Conservation (phyloP, 495 filamentous ascomycete genomes). For the Neurospora sp. region DNA sequence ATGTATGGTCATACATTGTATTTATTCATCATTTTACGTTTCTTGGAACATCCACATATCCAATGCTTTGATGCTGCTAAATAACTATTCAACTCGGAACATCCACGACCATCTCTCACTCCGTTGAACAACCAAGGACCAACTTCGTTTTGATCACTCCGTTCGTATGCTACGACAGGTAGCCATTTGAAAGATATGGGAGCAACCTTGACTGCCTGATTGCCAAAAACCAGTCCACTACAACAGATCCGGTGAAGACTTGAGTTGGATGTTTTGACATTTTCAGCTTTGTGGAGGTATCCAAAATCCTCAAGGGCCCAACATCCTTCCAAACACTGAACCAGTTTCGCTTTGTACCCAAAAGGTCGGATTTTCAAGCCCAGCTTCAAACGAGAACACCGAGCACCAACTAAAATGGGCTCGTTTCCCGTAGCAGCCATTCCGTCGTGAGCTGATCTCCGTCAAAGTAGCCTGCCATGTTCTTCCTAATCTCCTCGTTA, state of each 20-base stretch:
- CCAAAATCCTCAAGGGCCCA: not conserved
- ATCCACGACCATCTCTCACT: too few relatives aligned
- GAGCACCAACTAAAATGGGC: conserved; percentile 29
- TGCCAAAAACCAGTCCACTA: too few relatives aligned
- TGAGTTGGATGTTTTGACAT: not conserved
- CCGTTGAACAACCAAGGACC: too few relatives aligned
- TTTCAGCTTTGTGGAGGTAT: not conserved
- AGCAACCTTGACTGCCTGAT: too few relatives aligned
- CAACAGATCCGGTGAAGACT: not conserved
- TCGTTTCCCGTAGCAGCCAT: conserved; percentile 84
- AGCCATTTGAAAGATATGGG: too few relatives aligned
- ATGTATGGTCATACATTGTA: not conserved
- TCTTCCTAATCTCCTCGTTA: conserved; percentile 69
- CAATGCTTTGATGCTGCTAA: not conserved
- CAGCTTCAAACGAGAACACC: not conserved
- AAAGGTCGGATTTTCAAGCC: not conserved
- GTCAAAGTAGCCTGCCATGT: conserved; percentile 75
- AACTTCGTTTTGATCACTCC: too few relatives aligned
- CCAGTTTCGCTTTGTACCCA: not conserved
- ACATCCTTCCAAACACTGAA: not conserved
- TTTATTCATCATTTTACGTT: not conserved
- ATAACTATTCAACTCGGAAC: too few relatives aligned
- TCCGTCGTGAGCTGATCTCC: conserved; percentile 53
- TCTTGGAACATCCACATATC: not conserved
- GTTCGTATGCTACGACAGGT: too few relatives aligned